Evolutionary conservation across 495 filamentous ascomycete genomes (phyloP), one percentile per base, ranked within the genome.

Genomic region (Entonaema liquescens): DNA sequence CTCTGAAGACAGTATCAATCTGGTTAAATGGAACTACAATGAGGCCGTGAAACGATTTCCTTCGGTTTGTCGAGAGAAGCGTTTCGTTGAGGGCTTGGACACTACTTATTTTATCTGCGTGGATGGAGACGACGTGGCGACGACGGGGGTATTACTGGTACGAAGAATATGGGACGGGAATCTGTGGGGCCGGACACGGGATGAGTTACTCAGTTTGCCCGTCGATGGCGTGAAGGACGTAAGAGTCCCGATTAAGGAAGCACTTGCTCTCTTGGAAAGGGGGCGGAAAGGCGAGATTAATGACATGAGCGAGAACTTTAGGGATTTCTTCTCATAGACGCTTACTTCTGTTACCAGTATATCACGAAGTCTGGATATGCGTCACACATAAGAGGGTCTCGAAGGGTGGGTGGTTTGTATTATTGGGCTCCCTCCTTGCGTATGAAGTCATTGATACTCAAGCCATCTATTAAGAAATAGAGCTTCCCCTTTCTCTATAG

Each of bases 101-200:
- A 70, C n/a, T 2, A 59, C 52, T 35, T 70, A 66, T 58, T 70
- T 70, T 11, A 64, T 70, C 2, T 65, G 67, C 23, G 61, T 70
- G 53, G 61, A 70, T 47, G 61, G 67, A 40, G 61, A 65, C 36
- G 61, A 70, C 36, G 67, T 59, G 5, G 36, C 61, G 17, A 56
- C 53, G 52, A 70, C 35, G 13, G 67, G 67, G 38, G 13, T 64
- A 40, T 40, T 70, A 12, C 36, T 70, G 17, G 67, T 70, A 61
- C 67, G 53, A 61, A 57, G 67, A 42, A 67, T 12, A 36, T 36
- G 33, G 33, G 33, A 36, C 33, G 33, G 33, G 33, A 36, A 13
- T 36, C 33, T 36, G 33, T 36, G 33, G 33, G 33, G 33, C 33
- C 33, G 33, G 33, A 36, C 33, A 36, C 33, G 33, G 33, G 33